Conservation (phyloP, 202 grass and related monocot species). For the Elaeis oleifera region DNA sequence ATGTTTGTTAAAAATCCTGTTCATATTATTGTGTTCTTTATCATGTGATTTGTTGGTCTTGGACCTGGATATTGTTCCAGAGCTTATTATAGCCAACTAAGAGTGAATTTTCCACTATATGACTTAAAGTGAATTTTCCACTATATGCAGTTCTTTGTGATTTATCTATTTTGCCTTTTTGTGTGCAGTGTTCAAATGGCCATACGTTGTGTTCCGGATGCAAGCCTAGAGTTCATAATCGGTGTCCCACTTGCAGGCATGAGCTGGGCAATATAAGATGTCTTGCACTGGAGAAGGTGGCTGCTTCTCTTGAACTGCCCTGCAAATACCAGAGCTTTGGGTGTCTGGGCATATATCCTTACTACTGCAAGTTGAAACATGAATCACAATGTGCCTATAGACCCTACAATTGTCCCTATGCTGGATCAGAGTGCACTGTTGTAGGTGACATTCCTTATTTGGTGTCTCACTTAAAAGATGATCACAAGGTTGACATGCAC, state of each 20-base stretch:
- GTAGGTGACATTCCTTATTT: conserved; percentile 76
- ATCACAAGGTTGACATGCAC: conserved; percentile 99
- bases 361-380: conserved; percentile 96
- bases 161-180: conserved; percentile 14
- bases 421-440: conserved; percentile 89
- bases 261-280: conserved; percentile 99
- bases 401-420: conserved; percentile 90
- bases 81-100: too few species aligned
- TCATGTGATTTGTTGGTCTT: too few species aligned
- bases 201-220: conserved; percentile 94
- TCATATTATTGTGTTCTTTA: too few species aligned
- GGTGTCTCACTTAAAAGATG: conserved; percentile 87
- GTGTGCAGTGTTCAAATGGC: conserved; percentile 80
- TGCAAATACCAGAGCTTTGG: conserved; percentile 97
- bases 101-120: background rate
- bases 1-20: too few species aligned
- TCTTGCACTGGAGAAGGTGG: conserved; percentile 94
- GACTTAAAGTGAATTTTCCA: background rate
- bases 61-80: too few species aligned
- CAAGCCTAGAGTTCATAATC: conserved; percentile 94
- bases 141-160: conserved; percentile 2
- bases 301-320: conserved; percentile 76
- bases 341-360: conserved; percentile 79
- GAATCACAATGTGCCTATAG: conserved; percentile 84
- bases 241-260: conserved; percentile 91